Percentiles rank a stretch among this genome's conserved stretches.
Evolutionary conservation across 306 rosid genomes (phyloP).

Genomic region (Sicyos baderoa): DNA sequence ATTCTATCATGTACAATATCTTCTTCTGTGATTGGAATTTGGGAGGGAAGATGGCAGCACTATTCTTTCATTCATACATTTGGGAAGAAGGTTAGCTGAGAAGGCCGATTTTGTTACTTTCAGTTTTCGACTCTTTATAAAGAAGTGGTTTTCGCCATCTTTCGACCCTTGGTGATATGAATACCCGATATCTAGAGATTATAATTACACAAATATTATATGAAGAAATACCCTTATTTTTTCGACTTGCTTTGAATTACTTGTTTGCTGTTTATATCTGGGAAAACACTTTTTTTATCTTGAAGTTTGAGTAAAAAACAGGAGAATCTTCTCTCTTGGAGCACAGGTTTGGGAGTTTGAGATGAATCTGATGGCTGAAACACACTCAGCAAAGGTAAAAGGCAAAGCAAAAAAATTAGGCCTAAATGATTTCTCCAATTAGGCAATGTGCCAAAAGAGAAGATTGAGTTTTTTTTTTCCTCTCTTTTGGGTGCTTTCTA

Average conservation of each 20-base stretch:
- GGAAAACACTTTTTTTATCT: not conserved
- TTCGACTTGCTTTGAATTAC: not conserved
- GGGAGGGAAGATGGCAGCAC: constrained; percentile 20
- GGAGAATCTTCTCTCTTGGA: constrained; percentile 4
- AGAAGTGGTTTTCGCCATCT: constrained; percentile 22
- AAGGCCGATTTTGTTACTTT: constrained; percentile 5
- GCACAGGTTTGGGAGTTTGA: not conserved
- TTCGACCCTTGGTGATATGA: constrained; percentile 1
- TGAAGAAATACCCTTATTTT: not conserved
- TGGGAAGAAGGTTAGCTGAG: constrained; percentile 15
- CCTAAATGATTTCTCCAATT: not conserved
- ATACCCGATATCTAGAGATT: not conserved
- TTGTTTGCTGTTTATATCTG: not conserved
- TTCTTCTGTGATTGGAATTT: not conserved
- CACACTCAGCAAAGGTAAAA: not conserved
- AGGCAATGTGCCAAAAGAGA: not conserved
- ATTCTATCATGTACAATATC: not conserved
- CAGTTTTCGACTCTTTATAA: not conserved
- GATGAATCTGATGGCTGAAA: constrained; percentile 10
- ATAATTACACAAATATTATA: constrained; percentile 7
- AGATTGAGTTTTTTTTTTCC: not conserved
- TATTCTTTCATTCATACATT: constrained; percentile 17
- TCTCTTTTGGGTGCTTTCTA: too few species aligned
- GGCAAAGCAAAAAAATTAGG: not conserved
- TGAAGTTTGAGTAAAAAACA: not conserved